Evolutionary conservation across 257 asterid genomes (phyloP).

Genomic region (Cinchona pubescens): DNA sequence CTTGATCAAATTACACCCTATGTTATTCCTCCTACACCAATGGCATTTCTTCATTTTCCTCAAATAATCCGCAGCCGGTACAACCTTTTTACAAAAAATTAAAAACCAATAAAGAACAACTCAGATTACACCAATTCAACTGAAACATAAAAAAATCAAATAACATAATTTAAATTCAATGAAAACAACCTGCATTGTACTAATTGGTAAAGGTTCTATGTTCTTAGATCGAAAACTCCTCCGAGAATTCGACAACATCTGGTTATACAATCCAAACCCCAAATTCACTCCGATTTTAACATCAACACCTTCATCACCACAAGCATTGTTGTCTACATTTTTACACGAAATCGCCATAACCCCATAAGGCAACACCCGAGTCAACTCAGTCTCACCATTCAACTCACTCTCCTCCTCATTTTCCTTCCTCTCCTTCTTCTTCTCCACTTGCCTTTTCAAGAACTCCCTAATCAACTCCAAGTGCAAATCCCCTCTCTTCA

Average conservation of each 20-base stretch:
- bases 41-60: slow-evolving; percentile 78
- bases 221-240: slow-evolving; percentile 83
- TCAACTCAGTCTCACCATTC: slow-evolving; percentile 35
- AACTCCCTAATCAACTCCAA: slow-evolving; percentile 84
- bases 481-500: slow-evolving; percentile 79
- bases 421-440: slow-evolving; percentile 61
- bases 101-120: slow-evolving; percentile 1
- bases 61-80: slow-evolving; percentile 55
- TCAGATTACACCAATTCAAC: slow-evolving; percentile 4
- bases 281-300: slow-evolving; percentile 49
- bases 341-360: slow-evolving; percentile 69
- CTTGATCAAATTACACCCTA: slow-evolving; percentile 48
- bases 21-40: slow-evolving; percentile 73
- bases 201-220: slow-evolving; percentile 71
- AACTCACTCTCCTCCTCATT: slow-evolving; percentile 44
- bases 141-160: neutral
- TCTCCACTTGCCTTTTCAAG: slow-evolving; percentile 76
- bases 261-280: slow-evolving; percentile 29
- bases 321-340: slow-evolving; percentile 30
- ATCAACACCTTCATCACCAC: slow-evolving; percentile 34
- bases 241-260: too few relatives aligned
- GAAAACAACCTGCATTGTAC: slow-evolving; percentile 73
- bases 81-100: slow-evolving; percentile 43
- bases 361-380: slow-evolving; percentile 70
- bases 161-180: neutral